phyloP scores from a whole-genome alignment of 352 stramenopile species.

The Globisporangium radiosum region DNA sequence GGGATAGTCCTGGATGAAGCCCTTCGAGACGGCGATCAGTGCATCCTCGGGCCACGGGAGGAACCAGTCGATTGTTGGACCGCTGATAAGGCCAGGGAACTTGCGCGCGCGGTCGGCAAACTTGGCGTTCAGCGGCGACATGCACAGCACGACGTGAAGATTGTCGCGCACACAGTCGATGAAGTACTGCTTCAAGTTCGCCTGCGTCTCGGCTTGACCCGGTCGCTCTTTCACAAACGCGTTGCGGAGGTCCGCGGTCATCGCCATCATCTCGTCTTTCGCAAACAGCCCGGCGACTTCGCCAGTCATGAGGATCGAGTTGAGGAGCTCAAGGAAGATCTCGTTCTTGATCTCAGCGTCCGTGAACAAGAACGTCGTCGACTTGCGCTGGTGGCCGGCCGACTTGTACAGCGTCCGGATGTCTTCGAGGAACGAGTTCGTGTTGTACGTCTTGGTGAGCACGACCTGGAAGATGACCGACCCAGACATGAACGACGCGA shows the following conservation, averaged over 20 bases:
- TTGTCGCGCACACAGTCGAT: conserved; percentile 97
- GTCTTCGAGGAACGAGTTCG: conserved; percentile 96
- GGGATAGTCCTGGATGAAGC: conserved; percentile 95
- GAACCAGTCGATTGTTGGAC: conserved; percentile 99
- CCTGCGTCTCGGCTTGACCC: conserved; percentile 91
- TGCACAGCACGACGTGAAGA: conserved; percentile 97
- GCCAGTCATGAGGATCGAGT: conserved; percentile 97
- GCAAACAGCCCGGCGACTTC: conserved; percentile 97
- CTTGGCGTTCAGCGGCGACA: conserved; percentile 98
- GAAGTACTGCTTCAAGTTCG: conserved; percentile 98
- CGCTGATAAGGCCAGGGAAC: conserved; percentile 96
- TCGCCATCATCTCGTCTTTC: conserved; percentile 99
- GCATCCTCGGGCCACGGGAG: conserved; percentile 98
- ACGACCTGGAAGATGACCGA: conserved; percentile 97
- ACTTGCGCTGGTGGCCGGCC: conserved; percentile 94
- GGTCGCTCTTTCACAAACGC: conserved; percentile 94
- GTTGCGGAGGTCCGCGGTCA: conserved; percentile 95
- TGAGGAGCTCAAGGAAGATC: conserved; percentile 98
- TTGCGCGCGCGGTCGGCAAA: conserved; percentile 95
- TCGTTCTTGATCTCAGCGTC: conserved; percentile 99
- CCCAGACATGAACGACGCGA: conserved; percentile 95
- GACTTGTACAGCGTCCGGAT: conserved; percentile 96
- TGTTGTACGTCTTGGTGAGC: conserved; percentile 98
- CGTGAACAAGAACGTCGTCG: conserved; percentile 97
- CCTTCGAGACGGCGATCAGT: conserved; percentile 94